Evolutionary conservation across 2,329 filamentous ascomycete genomes (phyloP).

Genomic region (Phialophora verrucosa): DNA sequence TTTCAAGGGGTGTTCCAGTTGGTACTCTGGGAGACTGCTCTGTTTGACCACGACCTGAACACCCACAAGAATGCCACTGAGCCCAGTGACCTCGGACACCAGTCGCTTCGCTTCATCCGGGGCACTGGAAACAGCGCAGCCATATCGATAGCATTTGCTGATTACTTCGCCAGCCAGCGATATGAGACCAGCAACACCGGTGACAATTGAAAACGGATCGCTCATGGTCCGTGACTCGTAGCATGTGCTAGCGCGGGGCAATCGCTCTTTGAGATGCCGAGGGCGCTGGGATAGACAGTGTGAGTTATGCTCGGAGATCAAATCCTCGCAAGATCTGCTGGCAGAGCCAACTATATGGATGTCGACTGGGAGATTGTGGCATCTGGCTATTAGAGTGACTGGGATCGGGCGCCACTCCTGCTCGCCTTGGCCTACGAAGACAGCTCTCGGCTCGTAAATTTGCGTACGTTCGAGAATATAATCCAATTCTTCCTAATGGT

Average conservation of each 20-base stretch:
- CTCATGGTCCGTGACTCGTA: slow-evolving; percentile 31
- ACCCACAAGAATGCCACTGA: slow-evolving; percentile 32
- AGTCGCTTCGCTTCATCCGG: slow-evolving; percentile 31
- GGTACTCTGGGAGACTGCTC: slow-evolving; percentile 5
- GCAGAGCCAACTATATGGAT: too few relatives aligned
- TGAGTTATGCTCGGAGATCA: not conserved
- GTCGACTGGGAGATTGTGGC: not conserved
- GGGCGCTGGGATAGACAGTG: not conserved
- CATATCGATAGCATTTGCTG: slow-evolving; percentile 33
- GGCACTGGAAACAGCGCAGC: slow-evolving; percentile 29
- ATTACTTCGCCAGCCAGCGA: slow-evolving; percentile 25
- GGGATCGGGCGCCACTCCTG: not conserved
- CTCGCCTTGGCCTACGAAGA: not conserved
- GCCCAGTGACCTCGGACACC: slow-evolving; percentile 27
- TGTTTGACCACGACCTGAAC: slow-evolving; percentile 25
- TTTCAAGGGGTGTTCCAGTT: slow-evolving; percentile 14
- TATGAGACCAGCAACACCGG: slow-evolving; percentile 40
- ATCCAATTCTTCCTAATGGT: not conserved
- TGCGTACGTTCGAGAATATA: not conserved
- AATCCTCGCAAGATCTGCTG: not conserved
- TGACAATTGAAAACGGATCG: slow-evolving; percentile 42
- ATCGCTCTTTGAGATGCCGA: not conserved
- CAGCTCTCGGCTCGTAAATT: not conserved
- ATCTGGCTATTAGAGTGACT: not conserved
- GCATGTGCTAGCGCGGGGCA: not conserved